Conservation (phyloP, 495 filamentous ascomycete genomes). For the Aspergillus nidulans region DNA sequence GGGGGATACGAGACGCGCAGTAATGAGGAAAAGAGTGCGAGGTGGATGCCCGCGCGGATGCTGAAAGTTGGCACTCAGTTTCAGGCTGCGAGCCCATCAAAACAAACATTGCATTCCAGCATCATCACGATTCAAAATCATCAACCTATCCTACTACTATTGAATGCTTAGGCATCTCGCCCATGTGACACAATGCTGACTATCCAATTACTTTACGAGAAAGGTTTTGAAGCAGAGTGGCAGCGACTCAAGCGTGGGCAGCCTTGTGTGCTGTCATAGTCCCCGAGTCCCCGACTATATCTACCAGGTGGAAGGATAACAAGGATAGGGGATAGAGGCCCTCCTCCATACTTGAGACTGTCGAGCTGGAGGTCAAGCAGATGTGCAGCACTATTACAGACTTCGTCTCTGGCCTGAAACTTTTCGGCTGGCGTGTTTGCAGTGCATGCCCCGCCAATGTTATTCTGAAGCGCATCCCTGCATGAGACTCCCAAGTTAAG, state of each 20-base stretch:
- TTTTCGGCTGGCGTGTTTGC: not conserved
- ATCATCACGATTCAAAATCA: not conserved
- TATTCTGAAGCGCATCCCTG: not conserved
- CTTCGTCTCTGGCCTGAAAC: not conserved
- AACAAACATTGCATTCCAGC: not conserved
- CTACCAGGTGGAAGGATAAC: too few species aligned
- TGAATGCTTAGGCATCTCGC: not conserved
- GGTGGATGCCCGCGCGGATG: not conserved
- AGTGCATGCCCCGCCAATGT: not conserved
- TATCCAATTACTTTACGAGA: too few species aligned
- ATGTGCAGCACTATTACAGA: too few species aligned
- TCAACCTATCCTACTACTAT: not conserved
- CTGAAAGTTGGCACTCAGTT: not conserved
- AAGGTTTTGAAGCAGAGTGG: too few species aligned
- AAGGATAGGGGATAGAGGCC: too few species aligned
- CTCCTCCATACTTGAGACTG: too few species aligned
- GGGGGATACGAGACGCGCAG: not conserved
- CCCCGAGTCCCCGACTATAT: too few species aligned
- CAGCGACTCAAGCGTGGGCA: too few species aligned
- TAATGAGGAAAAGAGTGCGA: not conserved
- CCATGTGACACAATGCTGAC: not conserved
- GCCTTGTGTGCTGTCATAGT: too few species aligned
- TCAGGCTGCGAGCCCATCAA: not conserved
- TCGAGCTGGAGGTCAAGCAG: too few species aligned
- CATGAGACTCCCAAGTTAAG: constrained; percentile 3